These are phyloP conservation scores for Solanum pimpinellifolium DNA, from an alignment of 257 asterid genomes.

Conservation along the genomic window DNA sequence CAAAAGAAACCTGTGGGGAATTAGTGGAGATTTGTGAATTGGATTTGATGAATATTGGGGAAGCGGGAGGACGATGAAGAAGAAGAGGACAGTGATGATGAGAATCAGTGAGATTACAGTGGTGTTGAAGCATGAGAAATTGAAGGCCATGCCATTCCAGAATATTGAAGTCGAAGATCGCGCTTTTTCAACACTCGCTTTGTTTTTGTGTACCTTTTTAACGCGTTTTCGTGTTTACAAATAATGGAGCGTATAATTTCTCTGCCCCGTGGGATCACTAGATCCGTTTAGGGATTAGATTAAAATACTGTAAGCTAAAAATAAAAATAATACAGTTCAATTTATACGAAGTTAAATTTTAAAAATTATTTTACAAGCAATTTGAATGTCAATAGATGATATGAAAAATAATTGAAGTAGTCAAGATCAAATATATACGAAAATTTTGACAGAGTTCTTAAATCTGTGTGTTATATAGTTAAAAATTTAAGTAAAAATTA, in stretches of 20 bases:
- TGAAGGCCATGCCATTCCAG: conserved; percentile 75
- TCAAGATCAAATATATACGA: too few relatives aligned
- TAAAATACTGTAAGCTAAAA: not conserved
- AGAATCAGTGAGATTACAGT: conserved; percentile 33
- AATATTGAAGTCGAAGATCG: not conserved
- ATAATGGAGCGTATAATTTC: not conserved
- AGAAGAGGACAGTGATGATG: conserved; percentile 31
- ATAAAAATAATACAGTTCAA: not conserved
- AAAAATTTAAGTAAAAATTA: not conserved
- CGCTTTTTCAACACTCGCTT: not conserved
- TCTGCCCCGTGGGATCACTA: not conserved
- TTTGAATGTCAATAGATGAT: not conserved
- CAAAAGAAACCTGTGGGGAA: conserved; percentile 15
- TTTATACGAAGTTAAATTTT: not conserved
- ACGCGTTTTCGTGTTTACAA: not conserved
- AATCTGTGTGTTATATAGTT: rapidly evolving
- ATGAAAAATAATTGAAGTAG: too few relatives aligned
- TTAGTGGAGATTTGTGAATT: conserved; percentile 1
- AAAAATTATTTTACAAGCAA: not conserved
- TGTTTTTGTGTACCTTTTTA: not conserved
- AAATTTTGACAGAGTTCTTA: rapidly evolving
- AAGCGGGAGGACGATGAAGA: conserved; percentile 20
- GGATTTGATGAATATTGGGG: conserved; percentile 9
- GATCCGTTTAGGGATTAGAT: not conserved
- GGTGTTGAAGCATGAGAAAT: conserved; percentile 19